Conservation (phyloP, 495 filamentous ascomycete genomes). For the Hypoxylon subgilvum region DNA sequence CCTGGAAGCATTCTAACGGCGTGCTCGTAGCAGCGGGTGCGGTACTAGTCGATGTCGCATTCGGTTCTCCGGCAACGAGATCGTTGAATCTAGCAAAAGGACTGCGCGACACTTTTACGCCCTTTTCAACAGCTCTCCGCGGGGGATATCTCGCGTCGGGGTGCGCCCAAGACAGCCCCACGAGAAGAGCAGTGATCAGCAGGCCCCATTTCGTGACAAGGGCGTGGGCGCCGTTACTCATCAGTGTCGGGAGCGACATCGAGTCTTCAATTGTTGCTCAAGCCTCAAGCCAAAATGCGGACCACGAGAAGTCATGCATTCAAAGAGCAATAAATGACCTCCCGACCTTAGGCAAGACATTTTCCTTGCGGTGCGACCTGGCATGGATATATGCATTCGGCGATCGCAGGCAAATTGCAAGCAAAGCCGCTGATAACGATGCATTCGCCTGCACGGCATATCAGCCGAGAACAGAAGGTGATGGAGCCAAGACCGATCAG, state of each 20-base stretch:
- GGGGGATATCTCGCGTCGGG: slow-evolving; percentile 28
- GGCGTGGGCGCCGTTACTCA: slow-evolving; percentile 7
- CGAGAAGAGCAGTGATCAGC: slow-evolving; percentile 22
- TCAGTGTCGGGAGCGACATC: slow-evolving; percentile 17
- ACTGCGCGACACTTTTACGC: slow-evolving; percentile 17
- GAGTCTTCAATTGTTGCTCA: slow-evolving; percentile 17
- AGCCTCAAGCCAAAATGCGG: slow-evolving; percentile 5
- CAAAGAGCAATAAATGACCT: slow-evolving; percentile 9
- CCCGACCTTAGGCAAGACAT: slow-evolving; percentile 23
- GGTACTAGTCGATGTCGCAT: slow-evolving; percentile 5
- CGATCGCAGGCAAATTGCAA: slow-evolving; percentile 22
- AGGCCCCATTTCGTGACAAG: slow-evolving; percentile 23
- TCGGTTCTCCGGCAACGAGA: slow-evolving; percentile 8
- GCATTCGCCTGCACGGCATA: slow-evolving; percentile 21
- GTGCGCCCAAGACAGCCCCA: slow-evolving; percentile 22
- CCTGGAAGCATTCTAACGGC: slow-evolving; percentile 67
- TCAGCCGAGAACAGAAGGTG: slow-evolving; percentile 41
- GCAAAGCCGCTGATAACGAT: slow-evolving; percentile 31
- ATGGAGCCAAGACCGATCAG: slow-evolving; percentile 29
- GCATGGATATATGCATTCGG: slow-evolving; percentile 31
- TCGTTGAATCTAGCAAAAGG: slow-evolving; percentile 36
- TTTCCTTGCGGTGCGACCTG: slow-evolving; percentile 22
- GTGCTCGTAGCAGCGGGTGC: slow-evolving; percentile 20
- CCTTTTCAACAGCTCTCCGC: slow-evolving; percentile 1
- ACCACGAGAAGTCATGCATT: slow-evolving; percentile 14